Conservation (phyloP, 805 yeast genomes). For the Starmerella apicola region DNA sequence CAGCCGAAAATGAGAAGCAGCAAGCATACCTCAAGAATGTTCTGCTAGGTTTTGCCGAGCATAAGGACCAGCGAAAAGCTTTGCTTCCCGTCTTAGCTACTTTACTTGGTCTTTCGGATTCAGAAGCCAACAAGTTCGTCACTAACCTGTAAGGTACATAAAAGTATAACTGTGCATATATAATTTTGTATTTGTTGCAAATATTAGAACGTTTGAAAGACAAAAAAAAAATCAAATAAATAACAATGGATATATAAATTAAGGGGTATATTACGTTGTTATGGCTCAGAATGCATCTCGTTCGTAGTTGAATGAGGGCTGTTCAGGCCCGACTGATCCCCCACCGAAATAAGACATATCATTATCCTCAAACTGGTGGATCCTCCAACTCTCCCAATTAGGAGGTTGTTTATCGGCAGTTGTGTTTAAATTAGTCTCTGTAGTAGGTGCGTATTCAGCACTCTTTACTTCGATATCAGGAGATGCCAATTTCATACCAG, state of each 20-base stretch:
- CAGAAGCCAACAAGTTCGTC: conserved; percentile 60
- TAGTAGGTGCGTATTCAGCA: too few species aligned
- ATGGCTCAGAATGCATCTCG: conserved; percentile 11
- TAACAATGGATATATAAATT: conserved; percentile 1
- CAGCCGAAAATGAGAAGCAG: conserved; percentile 29
- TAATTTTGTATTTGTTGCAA: conserved; percentile 41
- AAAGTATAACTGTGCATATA: conserved; percentile 32
- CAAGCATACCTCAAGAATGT: conserved; percentile 80
- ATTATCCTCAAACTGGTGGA: conserved; percentile 1
- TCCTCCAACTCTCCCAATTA: conserved; percentile 3
- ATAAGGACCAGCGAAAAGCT: conserved; percentile 78
- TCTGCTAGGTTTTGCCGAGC: conserved; percentile 80
- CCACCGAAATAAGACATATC: conserved; percentile 8
- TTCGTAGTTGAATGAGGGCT: conserved; percentile 5
- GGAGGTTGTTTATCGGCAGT: neutral
- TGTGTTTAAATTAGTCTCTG: too few species aligned
- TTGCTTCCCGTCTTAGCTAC: conserved; percentile 76
- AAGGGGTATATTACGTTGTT: neutral
- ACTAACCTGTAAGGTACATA: conserved; percentile 53
- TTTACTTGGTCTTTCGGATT: conserved; percentile 51
- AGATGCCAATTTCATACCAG: too few species aligned
- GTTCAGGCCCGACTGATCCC: neutral
- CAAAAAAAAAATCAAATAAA: too few species aligned
- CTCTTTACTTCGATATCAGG: too few species aligned
- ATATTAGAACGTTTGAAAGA: neutral